These are phyloP conservation scores for Strobilomyces dryophilus DNA, from an alignment of 768 basidiomycete genomes.

Conservation along the genomic window DNA sequence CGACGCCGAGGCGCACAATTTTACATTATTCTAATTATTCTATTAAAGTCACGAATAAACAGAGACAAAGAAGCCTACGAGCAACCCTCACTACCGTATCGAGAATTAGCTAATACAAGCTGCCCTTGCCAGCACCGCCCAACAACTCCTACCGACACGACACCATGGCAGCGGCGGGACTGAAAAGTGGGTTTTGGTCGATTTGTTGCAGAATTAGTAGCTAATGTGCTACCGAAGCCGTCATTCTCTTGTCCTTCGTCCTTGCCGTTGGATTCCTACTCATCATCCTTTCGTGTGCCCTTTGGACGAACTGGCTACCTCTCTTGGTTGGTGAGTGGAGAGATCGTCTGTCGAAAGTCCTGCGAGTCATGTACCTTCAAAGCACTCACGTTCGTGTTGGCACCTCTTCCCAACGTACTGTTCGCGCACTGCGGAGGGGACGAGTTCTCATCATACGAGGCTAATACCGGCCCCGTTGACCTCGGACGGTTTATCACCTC, in stretches of 20 bases:
- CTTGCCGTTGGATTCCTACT: constrained; percentile 97
- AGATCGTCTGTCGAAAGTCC: neutral
- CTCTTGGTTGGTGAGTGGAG: constrained; percentile 80
- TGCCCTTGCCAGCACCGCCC: neutral
- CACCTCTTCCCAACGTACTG: constrained; percentile 91
- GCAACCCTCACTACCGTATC: too few relatives aligned
- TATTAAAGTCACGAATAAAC: too few relatives aligned
- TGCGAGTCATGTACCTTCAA: neutral
- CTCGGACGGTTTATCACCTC: constrained; percentile 94
- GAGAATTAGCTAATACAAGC: constrained; percentile 25
- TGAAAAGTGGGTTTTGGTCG: constrained; percentile 52
- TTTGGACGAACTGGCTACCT: constrained; percentile 96
- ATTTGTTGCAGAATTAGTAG: neutral
- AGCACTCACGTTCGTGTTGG: constrained; percentile 94
- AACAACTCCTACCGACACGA: neutral
- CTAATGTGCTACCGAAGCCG: constrained; percentile 49
- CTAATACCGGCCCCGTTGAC: constrained; percentile 69
- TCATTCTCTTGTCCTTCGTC: constrained; percentile 95
- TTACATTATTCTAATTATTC: too few relatives aligned
- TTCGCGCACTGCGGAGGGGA: constrained; percentile 92
- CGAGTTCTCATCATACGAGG: constrained; percentile 79
- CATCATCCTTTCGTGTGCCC: constrained; percentile 94
- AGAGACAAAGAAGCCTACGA: too few relatives aligned
- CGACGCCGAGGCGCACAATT: too few relatives aligned
- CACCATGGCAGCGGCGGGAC: constrained; percentile 60